Percentiles rank a stretch among this genome's conserved stretches.
Conservation (phyloP, 1,139 yeast genomes). For the Diutina sp. region DNA sequence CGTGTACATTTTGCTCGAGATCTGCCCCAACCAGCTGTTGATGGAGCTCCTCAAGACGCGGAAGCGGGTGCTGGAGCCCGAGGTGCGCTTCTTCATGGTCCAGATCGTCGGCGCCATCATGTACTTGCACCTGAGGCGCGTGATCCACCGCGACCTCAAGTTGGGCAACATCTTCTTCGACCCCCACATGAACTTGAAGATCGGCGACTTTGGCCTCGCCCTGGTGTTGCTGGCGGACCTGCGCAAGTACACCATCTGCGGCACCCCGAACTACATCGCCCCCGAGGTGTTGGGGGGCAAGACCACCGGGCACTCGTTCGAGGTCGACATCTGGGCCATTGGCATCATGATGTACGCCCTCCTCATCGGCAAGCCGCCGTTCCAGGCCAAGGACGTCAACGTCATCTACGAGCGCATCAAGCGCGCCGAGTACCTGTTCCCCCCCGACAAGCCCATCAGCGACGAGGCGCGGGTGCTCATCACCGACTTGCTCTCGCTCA, state of each 20-base stretch:
- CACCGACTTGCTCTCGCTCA: constrained; percentile 55
- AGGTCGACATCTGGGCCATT: constrained; percentile 94
- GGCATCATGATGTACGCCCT: constrained; percentile 93
- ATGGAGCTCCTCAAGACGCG: constrained; percentile 86
- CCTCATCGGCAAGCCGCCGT: constrained; percentile 89
- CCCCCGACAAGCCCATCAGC: constrained; percentile 58
- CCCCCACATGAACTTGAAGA: constrained; percentile 81
- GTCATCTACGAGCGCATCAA: constrained; percentile 89
- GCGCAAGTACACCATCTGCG: constrained; percentile 87
- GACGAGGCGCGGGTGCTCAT: constrained; percentile 64
- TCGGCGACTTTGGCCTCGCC: constrained; percentile 96
- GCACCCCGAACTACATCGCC: constrained; percentile 96
- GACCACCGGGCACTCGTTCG: constrained; percentile 80
- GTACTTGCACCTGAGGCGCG: constrained; percentile 83
- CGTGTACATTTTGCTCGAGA: constrained; percentile 84
- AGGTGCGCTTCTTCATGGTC: constrained; percentile 79
- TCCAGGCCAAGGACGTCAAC: constrained; percentile 91
- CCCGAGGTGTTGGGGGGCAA: constrained; percentile 93
- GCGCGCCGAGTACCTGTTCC: constrained; percentile 69
- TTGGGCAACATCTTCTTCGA: constrained; percentile 91
- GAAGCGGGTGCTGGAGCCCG: constrained; percentile 77
- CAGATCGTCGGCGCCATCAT: constrained; percentile 91
- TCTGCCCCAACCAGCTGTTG: constrained; percentile 85
- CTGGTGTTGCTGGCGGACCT: constrained; percentile 60
- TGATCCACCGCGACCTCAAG: constrained; percentile 92